Evolutionary conservation across 768 basidiomycete genomes (phyloP), one percentile per base, ranked within the genome.

Genomic region (Lactarius quietus): DNA sequence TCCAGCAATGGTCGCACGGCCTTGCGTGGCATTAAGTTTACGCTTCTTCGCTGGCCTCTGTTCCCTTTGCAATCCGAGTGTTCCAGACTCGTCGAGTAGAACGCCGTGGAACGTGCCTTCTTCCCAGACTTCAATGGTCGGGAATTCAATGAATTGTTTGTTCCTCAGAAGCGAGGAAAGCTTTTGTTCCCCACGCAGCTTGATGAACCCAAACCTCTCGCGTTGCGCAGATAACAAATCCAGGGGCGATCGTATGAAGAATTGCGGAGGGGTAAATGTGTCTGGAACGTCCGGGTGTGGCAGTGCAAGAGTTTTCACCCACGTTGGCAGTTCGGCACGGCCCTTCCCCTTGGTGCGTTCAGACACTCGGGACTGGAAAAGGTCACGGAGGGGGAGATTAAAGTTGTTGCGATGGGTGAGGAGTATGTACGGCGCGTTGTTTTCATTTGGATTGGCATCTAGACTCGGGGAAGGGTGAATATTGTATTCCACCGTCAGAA

Each of bases 91-190:
- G 63, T 89, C 83, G 18, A 89, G 78, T n/a, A 92, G 70, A 10
- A 78, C 78, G 8, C 85, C 88, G 9, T 74, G 75, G 74, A 92
- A 94, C 35, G 86, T 76, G 23, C 73, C 78, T 28, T 76, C 83
- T 55, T 88, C 84, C 80, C 87, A 88, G 7, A 95, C 75, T 62
- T 93, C 88, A 53, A 96, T 84, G 1, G 86, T 87, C 8, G 94
- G 94, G 71, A 84, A 96, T 74, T 96, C 94, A 36, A 90, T 82
- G 74, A 94, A 93, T 33, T 84, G 78, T 51, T 84, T 89, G 57
- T 84, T 76, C 39, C 78, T 79, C 53, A 96, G 77, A 9, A 81
- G 75, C 29, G 73, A 70, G 12, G 73, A 70, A 31, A 95, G 78
- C 28, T 80, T 74, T 51, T 80, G 69, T 4, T 75, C 72, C 3